These are phyloP conservation scores for Sporobolus alterniflorus DNA, from an alignment of 202 grass and related monocot genomes.

Conservation along the genomic window DNA sequence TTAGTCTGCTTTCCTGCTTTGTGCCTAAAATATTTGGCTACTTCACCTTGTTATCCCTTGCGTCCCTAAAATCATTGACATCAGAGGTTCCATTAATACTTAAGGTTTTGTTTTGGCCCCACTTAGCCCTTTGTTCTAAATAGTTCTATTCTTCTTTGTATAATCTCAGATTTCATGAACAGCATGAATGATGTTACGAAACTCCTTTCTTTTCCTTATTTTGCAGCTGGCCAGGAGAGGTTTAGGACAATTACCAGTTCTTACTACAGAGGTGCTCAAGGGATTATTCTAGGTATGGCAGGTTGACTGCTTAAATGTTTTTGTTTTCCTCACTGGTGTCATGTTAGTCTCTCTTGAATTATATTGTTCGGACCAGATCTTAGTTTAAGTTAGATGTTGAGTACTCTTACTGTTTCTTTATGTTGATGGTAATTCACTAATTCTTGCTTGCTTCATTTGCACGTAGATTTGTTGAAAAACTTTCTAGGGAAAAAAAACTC, in stretches of 20 bases:
- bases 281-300: slow-evolving; percentile 88
- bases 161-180: slow-evolving; percentile 13
- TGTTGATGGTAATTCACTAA: not conserved
- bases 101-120: slow-evolving; percentile 5
- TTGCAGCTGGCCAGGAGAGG: slow-evolving; percentile 97
- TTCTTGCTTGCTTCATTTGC: not conserved
- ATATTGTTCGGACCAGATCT: slow-evolving; percentile 9
- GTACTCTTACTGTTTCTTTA: not conserved
- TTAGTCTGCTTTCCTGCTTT: slow-evolving; percentile 27
- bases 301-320: slow-evolving; percentile 16
- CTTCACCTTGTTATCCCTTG: slow-evolving; percentile 23
- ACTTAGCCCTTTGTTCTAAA: slow-evolving; percentile 18
- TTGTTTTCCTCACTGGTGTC: not conserved
- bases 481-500: slow-evolving; percentile 12
- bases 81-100: slow-evolving; percentile 22
- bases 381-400: not conserved
- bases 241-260: slow-evolving; percentile 99
- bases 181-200: not conserved
- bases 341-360: not conserved
- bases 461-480: not conserved
- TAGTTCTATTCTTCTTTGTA: slow-evolving; percentile 4
- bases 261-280: slow-evolving; percentile 98
- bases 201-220: slow-evolving; percentile 1
- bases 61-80: slow-evolving; percentile 19
- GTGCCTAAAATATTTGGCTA: slow-evolving; percentile 27